phyloP scores from a whole-genome alignment of 1,139 yeast species.

The Pichia kudriavzevii region DNA sequence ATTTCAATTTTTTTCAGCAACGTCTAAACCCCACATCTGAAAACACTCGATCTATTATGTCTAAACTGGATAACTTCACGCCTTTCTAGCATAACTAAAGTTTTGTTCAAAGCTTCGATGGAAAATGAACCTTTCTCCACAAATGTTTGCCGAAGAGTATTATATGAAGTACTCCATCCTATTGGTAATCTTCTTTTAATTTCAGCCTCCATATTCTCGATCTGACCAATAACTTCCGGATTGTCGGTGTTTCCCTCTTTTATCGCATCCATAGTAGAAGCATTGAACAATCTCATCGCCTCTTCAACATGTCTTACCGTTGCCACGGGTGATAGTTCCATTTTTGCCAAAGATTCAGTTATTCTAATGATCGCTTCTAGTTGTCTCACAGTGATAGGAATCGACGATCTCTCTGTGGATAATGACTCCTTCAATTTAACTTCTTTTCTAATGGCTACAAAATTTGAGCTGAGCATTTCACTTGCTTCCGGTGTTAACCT shows the following conservation, averaged over 20 bases:
- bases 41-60: slow-evolving; percentile 80
- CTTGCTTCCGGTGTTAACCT: slow-evolving; percentile 84
- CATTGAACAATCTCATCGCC: slow-evolving; percentile 87
- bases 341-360: slow-evolving; percentile 87
- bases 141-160: slow-evolving; percentile 76
- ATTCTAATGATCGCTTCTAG: slow-evolving; percentile 95
- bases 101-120: slow-evolving; percentile 74
- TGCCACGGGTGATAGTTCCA: slow-evolving; percentile 77
- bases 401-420: slow-evolving; percentile 84
- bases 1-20: too few relatives aligned
- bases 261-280: slow-evolving; percentile 97
- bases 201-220: slow-evolving; percentile 73
- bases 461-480: slow-evolving; percentile 87
- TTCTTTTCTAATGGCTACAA: slow-evolving; percentile 81
- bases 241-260: slow-evolving; percentile 43
- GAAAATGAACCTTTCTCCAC: slow-evolving; percentile 57
- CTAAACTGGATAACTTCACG: slow-evolving; percentile 83
- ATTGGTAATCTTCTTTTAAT: slow-evolving; percentile 86
- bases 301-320: slow-evolving; percentile 88
- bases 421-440: slow-evolving; percentile 76
- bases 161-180: slow-evolving; percentile 92
- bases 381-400: slow-evolving; percentile 97
- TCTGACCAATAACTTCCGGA: slow-evolving; percentile 51
- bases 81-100: slow-evolving; percentile 73
- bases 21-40: slow-evolving; percentile 61